Evolutionary conservation across 768 basidiomycete species (phyloP).

Genomic region (Termitomyces heimii): DNA sequence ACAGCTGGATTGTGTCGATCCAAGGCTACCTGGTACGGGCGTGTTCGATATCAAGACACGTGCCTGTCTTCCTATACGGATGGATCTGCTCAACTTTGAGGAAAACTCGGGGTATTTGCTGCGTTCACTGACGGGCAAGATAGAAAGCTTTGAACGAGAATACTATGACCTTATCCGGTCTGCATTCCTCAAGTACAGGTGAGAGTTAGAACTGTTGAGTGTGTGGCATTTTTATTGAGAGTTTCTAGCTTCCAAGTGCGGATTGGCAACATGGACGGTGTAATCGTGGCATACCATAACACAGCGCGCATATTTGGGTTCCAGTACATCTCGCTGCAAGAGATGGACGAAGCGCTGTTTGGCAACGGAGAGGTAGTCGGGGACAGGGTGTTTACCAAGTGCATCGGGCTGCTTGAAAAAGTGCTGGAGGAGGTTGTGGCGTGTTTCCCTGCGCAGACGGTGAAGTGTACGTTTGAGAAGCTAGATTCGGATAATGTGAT

Average conservation of each 20-base stretch:
- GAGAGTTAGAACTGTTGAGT: conserved; percentile 1
- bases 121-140: conserved; percentile 48
- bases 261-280: conserved; percentile 96
- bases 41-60: conserved; percentile 97
- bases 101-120: conserved; percentile 81
- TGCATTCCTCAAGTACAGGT: conserved; percentile 94
- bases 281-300: conserved; percentile 85
- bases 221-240: background rate
- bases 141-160: conserved; percentile 87
- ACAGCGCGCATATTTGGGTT: conserved; percentile 87
- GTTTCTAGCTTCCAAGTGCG: conserved; percentile 82
- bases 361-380: conserved; percentile 54
- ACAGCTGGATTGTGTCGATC: conserved; percentile 85
- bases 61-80: conserved; percentile 75
- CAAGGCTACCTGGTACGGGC: conserved; percentile 78
- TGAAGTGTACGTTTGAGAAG: conserved; percentile 61
- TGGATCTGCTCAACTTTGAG: conserved; percentile 81
- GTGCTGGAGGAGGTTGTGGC: conserved; percentile 51
- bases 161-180: conserved; percentile 93
- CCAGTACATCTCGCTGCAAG: conserved; percentile 82
- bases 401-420: conserved; percentile 63
- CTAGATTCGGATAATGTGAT: conserved; percentile 33
- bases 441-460: conserved; percentile 61
- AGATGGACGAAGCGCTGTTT: conserved; percentile 83
- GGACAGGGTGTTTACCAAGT: conserved; percentile 69